Percentiles rank a stretch among this genome's conserved stretches.
phyloP scores from a whole-genome alignment of 164 flowering plant species.

The Buxus sempervirens region DNA sequence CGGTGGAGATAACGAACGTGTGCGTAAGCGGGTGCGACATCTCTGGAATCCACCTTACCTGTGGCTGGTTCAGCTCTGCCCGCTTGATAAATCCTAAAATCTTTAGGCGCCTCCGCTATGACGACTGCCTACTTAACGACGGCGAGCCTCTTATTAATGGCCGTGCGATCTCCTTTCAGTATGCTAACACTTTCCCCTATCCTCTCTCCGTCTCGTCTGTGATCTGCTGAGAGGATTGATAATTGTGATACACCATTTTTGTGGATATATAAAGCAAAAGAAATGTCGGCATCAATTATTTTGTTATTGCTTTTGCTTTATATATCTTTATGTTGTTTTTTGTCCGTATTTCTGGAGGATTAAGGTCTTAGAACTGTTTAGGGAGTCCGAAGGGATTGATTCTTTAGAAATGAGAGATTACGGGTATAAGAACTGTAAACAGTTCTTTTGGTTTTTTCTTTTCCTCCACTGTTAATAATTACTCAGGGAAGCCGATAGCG shows the following conservation, averaged over 20 bases:
- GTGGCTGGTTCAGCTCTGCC: constrained; percentile 92
- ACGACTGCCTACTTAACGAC: constrained; percentile 79
- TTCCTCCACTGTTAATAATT: too few relatives aligned
- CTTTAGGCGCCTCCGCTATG: constrained; percentile 57
- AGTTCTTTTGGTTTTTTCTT: constrained; percentile 19
- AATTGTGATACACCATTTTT: not conserved
- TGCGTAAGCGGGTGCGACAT: constrained; percentile 64
- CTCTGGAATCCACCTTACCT: constrained; percentile 54
- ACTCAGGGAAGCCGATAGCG: too few relatives aligned
- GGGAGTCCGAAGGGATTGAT: too few relatives aligned
- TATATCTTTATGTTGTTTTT: too few relatives aligned
- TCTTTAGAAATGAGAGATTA: too few relatives aligned
- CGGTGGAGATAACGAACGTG: constrained; percentile 63
- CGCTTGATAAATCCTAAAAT: constrained; percentile 55
- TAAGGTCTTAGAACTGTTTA: too few relatives aligned
- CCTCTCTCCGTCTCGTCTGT: constrained; percentile 58
- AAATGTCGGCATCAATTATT: too few relatives aligned
- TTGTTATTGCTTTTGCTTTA: too few relatives aligned
- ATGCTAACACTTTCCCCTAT: constrained; percentile 66
- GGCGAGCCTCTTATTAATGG: constrained; percentile 49
- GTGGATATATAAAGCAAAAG: too few relatives aligned
- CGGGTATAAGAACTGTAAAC: too few relatives aligned
- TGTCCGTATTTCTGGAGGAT: too few relatives aligned
- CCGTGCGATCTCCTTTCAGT: constrained; percentile 50
- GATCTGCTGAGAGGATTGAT: constrained; percentile 23